These are phyloP conservation scores for Penicillium desertorum DNA, from an alignment of 495 filamentous ascomycete species.

Conservation along the genomic window DNA sequence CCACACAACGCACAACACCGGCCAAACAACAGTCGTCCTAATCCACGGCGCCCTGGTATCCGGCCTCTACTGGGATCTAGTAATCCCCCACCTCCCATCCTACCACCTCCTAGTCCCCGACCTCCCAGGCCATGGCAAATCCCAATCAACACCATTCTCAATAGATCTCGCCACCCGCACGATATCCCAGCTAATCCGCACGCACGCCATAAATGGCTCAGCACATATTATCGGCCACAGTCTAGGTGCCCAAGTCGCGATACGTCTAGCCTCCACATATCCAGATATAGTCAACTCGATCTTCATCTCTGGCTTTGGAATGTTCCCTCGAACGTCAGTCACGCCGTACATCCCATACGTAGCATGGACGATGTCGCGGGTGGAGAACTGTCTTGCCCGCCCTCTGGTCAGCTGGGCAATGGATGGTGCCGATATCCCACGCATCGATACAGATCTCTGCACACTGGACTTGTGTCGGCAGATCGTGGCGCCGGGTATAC, in stretches of 20 bases:
- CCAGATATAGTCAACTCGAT: slow-evolving; percentile 6
- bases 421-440: slow-evolving; percentile 16
- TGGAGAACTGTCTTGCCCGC: slow-evolving; percentile 12
- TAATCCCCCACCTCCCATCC: slow-evolving; percentile 14
- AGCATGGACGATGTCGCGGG: slow-evolving; percentile 7
- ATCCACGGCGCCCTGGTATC: slow-evolving; percentile 22
- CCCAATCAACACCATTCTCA: slow-evolving; percentile 10
- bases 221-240: slow-evolving; percentile 20
- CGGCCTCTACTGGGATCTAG: slow-evolving; percentile 16
- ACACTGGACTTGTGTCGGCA: slow-evolving; percentile 7
- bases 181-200: slow-evolving; percentile 8
- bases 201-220: slow-evolving; percentile 8
- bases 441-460: not conserved
- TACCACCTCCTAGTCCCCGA: slow-evolving; percentile 24
- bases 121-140: slow-evolving; percentile 22
- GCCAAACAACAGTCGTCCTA: slow-evolving; percentile 15
- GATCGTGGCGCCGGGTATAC: not conserved
- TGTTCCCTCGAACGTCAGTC: slow-evolving; percentile 2
- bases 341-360: slow-evolving; percentile 11
- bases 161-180: slow-evolving; percentile 9
- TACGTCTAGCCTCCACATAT: slow-evolving; percentile 9
- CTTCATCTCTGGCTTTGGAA: slow-evolving; percentile 10
- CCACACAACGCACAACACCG: slow-evolving; percentile 3
- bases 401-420: slow-evolving; percentile 13
- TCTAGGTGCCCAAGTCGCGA: slow-evolving; percentile 18